These are phyloP conservation scores for Colletotrichum nymphaeae DNA, from an alignment of 2,329 filamentous ascomycete genomes.

Conservation along the genomic window DNA sequence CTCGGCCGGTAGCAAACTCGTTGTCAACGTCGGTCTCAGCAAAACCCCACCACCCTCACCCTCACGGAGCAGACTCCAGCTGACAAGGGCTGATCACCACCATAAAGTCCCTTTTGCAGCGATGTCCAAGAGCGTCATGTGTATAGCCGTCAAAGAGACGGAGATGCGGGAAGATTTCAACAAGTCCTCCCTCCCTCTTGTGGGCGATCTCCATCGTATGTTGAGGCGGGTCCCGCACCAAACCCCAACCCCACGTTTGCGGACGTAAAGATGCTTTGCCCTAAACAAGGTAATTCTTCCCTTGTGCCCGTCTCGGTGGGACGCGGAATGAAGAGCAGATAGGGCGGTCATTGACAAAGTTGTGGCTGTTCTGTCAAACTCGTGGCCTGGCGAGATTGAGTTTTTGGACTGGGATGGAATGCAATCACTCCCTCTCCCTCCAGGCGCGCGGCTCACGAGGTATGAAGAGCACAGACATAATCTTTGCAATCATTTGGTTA, in stretches of 20 bases:
- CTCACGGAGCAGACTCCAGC: neutral
- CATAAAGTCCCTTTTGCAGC: neutral
- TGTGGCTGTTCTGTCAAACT: neutral
- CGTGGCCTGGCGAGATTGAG: neutral
- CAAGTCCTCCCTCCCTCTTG: neutral
- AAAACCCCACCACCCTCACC: neutral
- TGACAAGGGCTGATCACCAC: neutral
- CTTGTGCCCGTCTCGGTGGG: neutral
- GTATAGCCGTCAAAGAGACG: neutral
- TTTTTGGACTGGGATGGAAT: neutral
- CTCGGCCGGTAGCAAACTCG: neutral
- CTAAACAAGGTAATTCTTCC: too few species aligned
- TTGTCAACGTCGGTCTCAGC: neutral
- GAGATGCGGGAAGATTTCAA: too few species aligned
- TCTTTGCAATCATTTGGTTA: neutral
- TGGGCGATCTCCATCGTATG: neutral
- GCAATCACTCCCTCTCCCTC: neutral
- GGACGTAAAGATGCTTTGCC: neutral
- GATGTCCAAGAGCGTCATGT: slow-evolving; percentile 6
- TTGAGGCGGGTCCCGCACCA: neutral
- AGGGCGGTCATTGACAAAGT: neutral
- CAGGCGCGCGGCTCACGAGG: neutral
- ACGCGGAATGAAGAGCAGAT: neutral
- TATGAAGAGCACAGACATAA: neutral
- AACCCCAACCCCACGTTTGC: neutral